Percentiles rank a stretch among this genome's conserved stretches.
Conservation (phyloP, 768 basidiomycete species). For the Leccinum truebloodii region DNA sequence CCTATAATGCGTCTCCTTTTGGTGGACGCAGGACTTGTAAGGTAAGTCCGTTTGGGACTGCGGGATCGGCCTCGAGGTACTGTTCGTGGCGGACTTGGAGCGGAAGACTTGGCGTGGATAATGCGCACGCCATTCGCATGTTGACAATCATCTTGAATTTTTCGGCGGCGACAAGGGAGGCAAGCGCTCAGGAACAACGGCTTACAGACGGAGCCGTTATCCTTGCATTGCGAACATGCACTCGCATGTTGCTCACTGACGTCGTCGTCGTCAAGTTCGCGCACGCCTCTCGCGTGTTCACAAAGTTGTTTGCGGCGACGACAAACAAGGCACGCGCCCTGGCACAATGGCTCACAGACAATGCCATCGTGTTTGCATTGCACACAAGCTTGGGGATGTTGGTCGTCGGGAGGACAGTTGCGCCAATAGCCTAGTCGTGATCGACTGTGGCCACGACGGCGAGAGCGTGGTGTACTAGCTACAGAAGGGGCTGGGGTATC, state of each 20-base stretch:
- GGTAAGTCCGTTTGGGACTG: background rate
- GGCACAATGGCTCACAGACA: background rate
- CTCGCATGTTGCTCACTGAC: background rate
- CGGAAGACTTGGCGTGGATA: background rate
- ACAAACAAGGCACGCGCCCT: background rate
- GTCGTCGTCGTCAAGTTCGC: background rate
- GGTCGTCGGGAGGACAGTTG: background rate
- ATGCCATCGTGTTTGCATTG: background rate
- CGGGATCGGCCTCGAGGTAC: background rate
- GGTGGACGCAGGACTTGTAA: background rate
- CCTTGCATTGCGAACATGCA: background rate
- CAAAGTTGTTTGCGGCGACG: background rate
- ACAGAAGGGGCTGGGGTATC: background rate
- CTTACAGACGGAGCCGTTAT: background rate
- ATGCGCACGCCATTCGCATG: background rate
- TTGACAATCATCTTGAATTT: background rate
- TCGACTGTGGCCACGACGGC: background rate
- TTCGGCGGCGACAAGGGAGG: background rate
- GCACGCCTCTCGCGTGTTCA: background rate
- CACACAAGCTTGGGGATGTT: background rate
- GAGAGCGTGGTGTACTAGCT: too few species aligned
- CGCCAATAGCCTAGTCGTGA: background rate
- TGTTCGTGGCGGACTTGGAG: background rate
- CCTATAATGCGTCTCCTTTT: background rate
- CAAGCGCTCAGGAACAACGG: background rate